Percentiles rank a stretch among this genome's conserved stretches.
These are phyloP conservation scores for Bertia moriformis DNA, from an alignment of 2,329 filamentous ascomycete genomes.

Conservation along the genomic window DNA sequence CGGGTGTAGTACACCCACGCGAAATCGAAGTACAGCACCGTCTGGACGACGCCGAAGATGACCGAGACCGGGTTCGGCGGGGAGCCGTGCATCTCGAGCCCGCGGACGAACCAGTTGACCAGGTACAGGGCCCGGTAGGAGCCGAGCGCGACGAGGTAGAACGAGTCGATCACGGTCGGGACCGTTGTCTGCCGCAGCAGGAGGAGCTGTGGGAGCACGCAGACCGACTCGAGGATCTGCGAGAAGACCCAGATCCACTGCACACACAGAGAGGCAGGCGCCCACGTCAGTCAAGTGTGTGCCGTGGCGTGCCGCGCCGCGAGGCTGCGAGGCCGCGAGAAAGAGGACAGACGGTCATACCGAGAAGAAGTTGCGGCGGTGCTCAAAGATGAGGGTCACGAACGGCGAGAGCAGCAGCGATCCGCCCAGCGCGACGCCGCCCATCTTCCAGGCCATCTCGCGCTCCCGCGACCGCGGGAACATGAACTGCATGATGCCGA, in stretches of 20 bases:
- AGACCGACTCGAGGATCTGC: constrained; percentile 79
- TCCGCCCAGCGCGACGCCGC: constrained; percentile 51
- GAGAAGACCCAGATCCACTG: constrained; percentile 80
- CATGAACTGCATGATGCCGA: constrained; percentile 73
- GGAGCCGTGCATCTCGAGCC: constrained; percentile 39
- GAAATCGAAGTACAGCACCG: constrained; percentile 80
- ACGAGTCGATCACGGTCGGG: constrained; percentile 92
- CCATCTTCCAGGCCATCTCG: constrained; percentile 88
- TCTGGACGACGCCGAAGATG: constrained; percentile 80
- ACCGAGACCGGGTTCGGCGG: constrained; percentile 59
- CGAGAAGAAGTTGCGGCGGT: constrained; percentile 29
- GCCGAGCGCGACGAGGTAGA: constrained; percentile 77
- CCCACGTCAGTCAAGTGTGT: constrained; percentile 8
- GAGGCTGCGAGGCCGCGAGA: not conserved
- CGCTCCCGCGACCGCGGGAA: constrained; percentile 78
- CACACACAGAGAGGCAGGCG: not conserved
- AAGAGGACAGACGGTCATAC: constrained; percentile 25
- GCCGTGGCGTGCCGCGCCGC: not conserved
- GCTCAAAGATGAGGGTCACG: constrained; percentile 53
- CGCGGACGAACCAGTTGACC: constrained; percentile 73
- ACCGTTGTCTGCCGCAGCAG: constrained; percentile 88
- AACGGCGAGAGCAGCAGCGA: constrained; percentile 59
- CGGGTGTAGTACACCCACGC: constrained; percentile 93
- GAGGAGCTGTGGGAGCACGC: constrained; percentile 78
- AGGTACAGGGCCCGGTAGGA: constrained; percentile 82